Evolutionary conservation across 2,329 filamentous ascomycete species (phyloP), one percentile per base, ranked within the genome.

Genomic region (Clonostachys solani): DNA sequence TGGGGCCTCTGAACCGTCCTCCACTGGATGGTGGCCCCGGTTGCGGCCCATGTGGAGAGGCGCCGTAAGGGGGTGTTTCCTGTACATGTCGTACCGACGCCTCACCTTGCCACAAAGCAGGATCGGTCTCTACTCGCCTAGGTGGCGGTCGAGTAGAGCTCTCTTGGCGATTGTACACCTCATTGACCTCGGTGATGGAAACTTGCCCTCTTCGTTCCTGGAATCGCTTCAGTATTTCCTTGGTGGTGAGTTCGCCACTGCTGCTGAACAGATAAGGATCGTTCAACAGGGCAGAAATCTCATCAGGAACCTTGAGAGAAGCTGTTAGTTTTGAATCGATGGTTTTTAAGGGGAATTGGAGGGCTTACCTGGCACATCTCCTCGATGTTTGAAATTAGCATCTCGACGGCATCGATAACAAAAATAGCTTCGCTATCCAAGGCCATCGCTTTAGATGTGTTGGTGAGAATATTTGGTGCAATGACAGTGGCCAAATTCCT

Each of bases 401-500:
- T 85, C 64, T 95, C 87, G 23, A 99, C 90, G 15, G 94, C 92
- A 59, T 94, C 89, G 51, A 99, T 96, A 33, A 92, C 91, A 59
- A 88, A 80, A 72, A 97, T 96, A 51, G 91, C 94, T 56, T 96
- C 91, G 59, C 85, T 84, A 56, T 95, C 92, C 53, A 91, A 80
- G 40, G 80, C 81, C 7, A 79, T 75, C 43, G 76, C 78, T 62
- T 85, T 87, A 40, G 79, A 70, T 54, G 74, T 75, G 54, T 86
- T 88, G 57, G 88, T 92, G 12, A 96, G 77, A 51, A 99, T 90
- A 59, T 99, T 99, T 0, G 94, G 94, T 6, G 92, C 92, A 66
- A 99, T 96, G 52, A 99, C 94, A 4, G 95, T 97, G 5, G 94
- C 90, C 52, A 99, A 79, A 61, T 99, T 99, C 72, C 95, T 91